phyloP scores from a whole-genome alignment of 1,139 yeast species.

The Citeromyces siamensis region DNA sequence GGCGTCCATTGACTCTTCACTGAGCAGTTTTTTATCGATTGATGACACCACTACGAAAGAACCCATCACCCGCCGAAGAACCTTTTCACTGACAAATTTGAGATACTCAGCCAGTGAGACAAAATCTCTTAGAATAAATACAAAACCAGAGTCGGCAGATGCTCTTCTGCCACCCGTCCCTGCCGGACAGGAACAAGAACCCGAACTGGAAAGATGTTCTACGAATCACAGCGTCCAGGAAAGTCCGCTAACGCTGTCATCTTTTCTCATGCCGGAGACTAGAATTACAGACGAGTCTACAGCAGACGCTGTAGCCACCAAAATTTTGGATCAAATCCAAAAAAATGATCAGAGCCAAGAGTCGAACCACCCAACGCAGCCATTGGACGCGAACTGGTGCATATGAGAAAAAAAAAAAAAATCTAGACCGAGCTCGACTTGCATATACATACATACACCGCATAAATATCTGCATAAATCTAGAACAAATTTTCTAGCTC shows the following conservation, averaged over 20 bases:
- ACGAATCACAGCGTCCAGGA: not conserved
- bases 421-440: slow-evolving; percentile 1
- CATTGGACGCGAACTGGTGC: slow-evolving; percentile 2
- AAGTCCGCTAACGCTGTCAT: not conserved
- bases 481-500: not conserved
- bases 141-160: slow-evolving; percentile 1
- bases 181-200: not conserved
- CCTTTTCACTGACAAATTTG: not conserved
- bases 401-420: too few relatives aligned
- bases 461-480: not conserved
- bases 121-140: not conserved
- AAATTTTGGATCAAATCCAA: slow-evolving; percentile 16
- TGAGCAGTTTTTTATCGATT: not conserved
- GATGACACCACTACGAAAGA: not conserved
- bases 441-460: slow-evolving; percentile 3
- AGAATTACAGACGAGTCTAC: slow-evolving; percentile 10
- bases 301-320: slow-evolving; percentile 19
- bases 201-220: not conserved
- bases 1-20: slow-evolving; percentile 1
- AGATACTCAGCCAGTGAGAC: not conserved
- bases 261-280: slow-evolving; percentile 1
- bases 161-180: not conserved
- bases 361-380: not conserved
- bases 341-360: not conserved
- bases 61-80: not conserved